Evolutionary conservation across 2,329 filamentous ascomycete species (phyloP).

Genomic region (Phaeosphaeria sp.): DNA sequence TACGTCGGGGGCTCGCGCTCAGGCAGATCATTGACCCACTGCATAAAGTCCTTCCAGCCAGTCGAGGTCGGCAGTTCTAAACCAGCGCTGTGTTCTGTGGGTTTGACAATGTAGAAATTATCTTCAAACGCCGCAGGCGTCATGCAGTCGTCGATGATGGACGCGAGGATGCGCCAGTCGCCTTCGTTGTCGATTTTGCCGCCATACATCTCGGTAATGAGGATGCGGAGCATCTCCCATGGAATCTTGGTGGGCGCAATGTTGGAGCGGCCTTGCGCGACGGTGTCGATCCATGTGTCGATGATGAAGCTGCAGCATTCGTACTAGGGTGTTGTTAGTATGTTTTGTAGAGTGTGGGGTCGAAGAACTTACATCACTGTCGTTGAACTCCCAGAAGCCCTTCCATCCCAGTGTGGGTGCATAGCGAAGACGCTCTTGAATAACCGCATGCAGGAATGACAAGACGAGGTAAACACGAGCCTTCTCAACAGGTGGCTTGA

Average conservation of each 20-base stretch:
- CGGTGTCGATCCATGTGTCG: conserved; percentile 88
- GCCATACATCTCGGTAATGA: conserved; percentile 93
- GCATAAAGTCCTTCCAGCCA: conserved; percentile 81
- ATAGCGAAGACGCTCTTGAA: conserved; percentile 93
- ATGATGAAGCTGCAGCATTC: conserved; percentile 97
- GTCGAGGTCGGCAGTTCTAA: conserved; percentile 82
- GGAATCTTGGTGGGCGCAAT: conserved; percentile 92
- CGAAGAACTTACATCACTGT: conserved; percentile 84
- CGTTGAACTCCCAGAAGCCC: conserved; percentile 99
- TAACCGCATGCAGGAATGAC: conserved; percentile 92
- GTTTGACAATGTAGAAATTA: conserved; percentile 84
- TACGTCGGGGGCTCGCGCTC: conserved; percentile 97
- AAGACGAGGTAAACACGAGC: conserved; percentile 87
- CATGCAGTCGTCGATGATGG: conserved; percentile 78
- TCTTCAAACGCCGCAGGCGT: conserved; percentile 91
- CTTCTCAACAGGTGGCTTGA: conserved; percentile 87
- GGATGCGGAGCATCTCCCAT: conserved; percentile 92
- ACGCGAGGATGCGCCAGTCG: conserved; percentile 76
- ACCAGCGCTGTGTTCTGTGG: conserved; percentile 59
- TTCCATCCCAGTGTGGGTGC: conserved; percentile 96
- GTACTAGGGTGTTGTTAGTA: conserved; percentile 66
- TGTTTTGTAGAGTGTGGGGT: background rate
- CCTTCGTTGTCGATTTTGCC: conserved; percentile 94
- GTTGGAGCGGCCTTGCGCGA: conserved; percentile 86
- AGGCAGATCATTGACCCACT: conserved; percentile 89